Evolutionary conservation across 2,329 filamentous ascomycete species (phyloP), one percentile per base, ranked within the genome.

Genomic region (Talaromyces sp.): DNA sequence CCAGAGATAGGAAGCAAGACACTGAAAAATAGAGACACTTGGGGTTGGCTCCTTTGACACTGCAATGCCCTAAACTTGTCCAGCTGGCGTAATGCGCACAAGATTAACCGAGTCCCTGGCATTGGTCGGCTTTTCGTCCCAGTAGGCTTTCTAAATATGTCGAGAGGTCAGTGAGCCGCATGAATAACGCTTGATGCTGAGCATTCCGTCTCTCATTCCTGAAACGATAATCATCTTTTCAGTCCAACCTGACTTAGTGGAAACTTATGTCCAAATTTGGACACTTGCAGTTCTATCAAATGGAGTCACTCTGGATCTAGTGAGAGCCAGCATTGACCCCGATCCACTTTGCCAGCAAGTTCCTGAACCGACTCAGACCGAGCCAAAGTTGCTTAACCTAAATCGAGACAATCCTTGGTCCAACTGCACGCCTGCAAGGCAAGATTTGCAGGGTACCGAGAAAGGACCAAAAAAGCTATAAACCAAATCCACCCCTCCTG

Each of bases 401-500:
- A 58, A 61, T 61, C 32, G 41, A 57, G 56, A 50, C 54, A 55
- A 56, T 61, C 55, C 59, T 58, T 58, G 59, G 17, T 38, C 51
- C 55, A 55, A 55, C 55, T 43, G 50, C 59, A 53, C 54, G n/a
- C 51, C 62, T 64, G 62, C 62, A 64, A 64, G 62, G 60, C 50
- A 57, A 58, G 27, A 43, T 26, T 31, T 21, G 21, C 27, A 35
- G 12, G 19, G n/a, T n/a, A 11, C 55, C 21, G 24, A 32, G n/a
- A 46, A 43, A 9, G n/a, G 27, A 32, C 53, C 57, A 52, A 57
- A 54, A 60, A 56, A 64, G 56, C 62, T 64, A 64, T 64, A 64
- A 64, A 64, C 62, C 55, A 55, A 62, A 62, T 57, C 61, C 58
- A 62, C 61, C 62, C 59, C 58, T 61, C 56, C 62, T 61, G 46